Evolutionary conservation across 2,329 filamentous ascomycete genomes (phyloP).

Genomic region (Coleophoma eucalyptorum): DNA sequence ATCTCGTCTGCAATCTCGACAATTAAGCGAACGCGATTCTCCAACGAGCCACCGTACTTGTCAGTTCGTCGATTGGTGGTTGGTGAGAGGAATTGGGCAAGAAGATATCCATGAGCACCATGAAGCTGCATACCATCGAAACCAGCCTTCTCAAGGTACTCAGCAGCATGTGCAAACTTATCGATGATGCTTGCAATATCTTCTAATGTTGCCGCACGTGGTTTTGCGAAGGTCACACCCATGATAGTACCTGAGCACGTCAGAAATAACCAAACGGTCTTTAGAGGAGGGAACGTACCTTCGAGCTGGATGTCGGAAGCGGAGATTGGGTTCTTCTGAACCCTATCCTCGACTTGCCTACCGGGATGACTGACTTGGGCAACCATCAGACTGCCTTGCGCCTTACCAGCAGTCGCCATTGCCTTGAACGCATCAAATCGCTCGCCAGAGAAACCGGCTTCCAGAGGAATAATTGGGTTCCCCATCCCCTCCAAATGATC

Average conservation of each 20-base stretch:
- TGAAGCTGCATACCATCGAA: slow-evolving; percentile 44
- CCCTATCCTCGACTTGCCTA: slow-evolving; percentile 27
- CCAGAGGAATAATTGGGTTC: slow-evolving; percentile 54
- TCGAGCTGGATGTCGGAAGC: slow-evolving; percentile 35
- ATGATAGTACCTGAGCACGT: slow-evolving; percentile 26
- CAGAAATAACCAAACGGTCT: not conserved
- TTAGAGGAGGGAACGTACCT: slow-evolving; percentile 12
- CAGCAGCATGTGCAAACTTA: slow-evolving; percentile 57
- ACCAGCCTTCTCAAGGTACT: slow-evolving; percentile 59
- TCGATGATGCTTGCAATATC: slow-evolving; percentile 56
- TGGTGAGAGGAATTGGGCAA: slow-evolving; percentile 25
- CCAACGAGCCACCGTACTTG: slow-evolving; percentile 25
- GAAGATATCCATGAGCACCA: slow-evolving; percentile 26
- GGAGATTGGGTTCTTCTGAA: slow-evolving; percentile 34
- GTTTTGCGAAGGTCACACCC: slow-evolving; percentile 48
- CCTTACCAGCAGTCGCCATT: slow-evolving; percentile 50
- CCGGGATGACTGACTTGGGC: slow-evolving; percentile 62
- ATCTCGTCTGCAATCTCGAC: slow-evolving; percentile 57
- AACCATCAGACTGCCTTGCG: slow-evolving; percentile 53
- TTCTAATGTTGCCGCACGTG: slow-evolving; percentile 45
- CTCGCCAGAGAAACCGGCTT: slow-evolving; percentile 45
- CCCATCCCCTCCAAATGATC: slow-evolving; percentile 53
- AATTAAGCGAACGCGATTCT: slow-evolving; percentile 37
- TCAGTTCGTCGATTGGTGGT: slow-evolving; percentile 25
- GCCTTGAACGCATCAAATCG: slow-evolving; percentile 57